Conservation (phyloP, 768 basidiomycete genomes). For the Tubosaeta brunneosetosa region DNA sequence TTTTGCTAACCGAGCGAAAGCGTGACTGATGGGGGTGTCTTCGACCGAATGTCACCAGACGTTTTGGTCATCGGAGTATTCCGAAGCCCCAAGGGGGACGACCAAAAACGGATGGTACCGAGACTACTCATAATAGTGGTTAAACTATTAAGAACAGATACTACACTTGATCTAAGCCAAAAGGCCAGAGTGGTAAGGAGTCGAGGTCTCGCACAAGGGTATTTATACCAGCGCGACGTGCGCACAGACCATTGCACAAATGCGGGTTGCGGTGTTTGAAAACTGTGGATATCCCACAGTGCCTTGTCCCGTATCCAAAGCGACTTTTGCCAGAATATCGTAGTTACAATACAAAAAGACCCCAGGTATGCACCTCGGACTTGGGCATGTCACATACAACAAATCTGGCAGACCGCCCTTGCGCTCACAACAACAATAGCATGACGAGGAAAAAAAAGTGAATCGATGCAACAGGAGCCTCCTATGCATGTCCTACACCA, state of each 20-base stretch:
- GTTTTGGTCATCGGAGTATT: too few species aligned
- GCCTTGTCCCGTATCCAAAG: slow-evolving; percentile 20
- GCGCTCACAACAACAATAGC: slow-evolving; percentile 28
- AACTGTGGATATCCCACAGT: not conserved
- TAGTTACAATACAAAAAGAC: slow-evolving; percentile 25
- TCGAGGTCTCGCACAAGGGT: fast-evolving
- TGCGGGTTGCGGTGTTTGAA: not conserved
- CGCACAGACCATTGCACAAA: slow-evolving; percentile 17
- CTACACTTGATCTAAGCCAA: slow-evolving; percentile 78
- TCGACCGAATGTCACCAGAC: too few species aligned
- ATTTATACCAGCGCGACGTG: slow-evolving; percentile 8
- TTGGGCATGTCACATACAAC: slow-evolving; percentile 26
- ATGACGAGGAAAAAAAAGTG: slow-evolving; percentile 7
- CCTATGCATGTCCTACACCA: slow-evolving; percentile 57
- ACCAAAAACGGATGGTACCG: too few species aligned
- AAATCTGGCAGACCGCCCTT: slow-evolving; percentile 20
- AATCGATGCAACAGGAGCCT: slow-evolving; percentile 10
- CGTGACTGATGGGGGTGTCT: too few species aligned
- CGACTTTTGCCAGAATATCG: slow-evolving; percentile 25
- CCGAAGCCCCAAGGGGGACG: too few species aligned
- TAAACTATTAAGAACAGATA: slow-evolving; percentile 67
- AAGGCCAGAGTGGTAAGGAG: slow-evolving; percentile 40
- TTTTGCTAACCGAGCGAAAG: too few species aligned
- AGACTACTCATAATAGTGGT: slow-evolving; percentile 57
- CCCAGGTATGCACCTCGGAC: slow-evolving; percentile 6